Evolutionary conservation across 495 filamentous ascomycete species (phyloP).

Genomic region (Zalerion maritima): DNA sequence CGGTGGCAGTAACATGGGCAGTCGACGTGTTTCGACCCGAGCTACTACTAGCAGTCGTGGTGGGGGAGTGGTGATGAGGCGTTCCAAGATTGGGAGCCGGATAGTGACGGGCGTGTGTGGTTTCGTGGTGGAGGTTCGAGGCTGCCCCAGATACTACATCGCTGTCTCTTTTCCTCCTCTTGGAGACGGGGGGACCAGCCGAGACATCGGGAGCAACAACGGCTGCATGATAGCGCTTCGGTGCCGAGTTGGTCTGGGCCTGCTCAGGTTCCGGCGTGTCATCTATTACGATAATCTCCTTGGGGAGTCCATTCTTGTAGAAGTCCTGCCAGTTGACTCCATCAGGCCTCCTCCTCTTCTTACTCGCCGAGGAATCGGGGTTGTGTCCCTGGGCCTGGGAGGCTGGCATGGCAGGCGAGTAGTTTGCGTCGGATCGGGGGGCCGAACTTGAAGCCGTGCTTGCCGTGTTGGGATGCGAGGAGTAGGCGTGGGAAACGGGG

Average conservation of each 20-base stretch:
- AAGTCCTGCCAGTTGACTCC: conserved; percentile 77
- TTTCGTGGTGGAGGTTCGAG: conserved; percentile 32
- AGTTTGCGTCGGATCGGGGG: conserved; percentile 12
- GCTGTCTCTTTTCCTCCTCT: conserved; percentile 35
- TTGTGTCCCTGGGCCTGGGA: conserved; percentile 16
- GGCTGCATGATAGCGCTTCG: conserved; percentile 6
- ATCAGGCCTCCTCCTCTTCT: conserved; percentile 44
- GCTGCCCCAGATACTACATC: too few species aligned
- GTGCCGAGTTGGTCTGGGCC: conserved; percentile 7
- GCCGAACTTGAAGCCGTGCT: too few species aligned
- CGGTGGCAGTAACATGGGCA: too few species aligned
- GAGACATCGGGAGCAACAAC: conserved; percentile 4
- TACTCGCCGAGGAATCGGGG: conserved; percentile 15
- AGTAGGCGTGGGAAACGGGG: conserved; percentile 9
- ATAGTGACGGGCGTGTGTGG: conserved; percentile 26
- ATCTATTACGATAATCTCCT: conserved; percentile 91
- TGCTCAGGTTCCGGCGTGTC: conserved; percentile 60
- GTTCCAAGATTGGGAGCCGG: conserved; percentile 58
- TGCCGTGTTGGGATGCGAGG: conserved; percentile 1
- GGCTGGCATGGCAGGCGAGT: conserved; percentile 22
- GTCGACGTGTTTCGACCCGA: conserved; percentile 67
- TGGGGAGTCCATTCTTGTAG: conserved; percentile 83
- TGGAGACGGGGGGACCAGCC: conserved; percentile 23
- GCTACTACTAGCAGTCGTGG: conserved; percentile 57
- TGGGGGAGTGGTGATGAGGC: conserved; percentile 51